These are phyloP conservation scores for Populus ilicifolia DNA, from an alignment of 345 rosid species.

Conservation along the genomic window DNA sequence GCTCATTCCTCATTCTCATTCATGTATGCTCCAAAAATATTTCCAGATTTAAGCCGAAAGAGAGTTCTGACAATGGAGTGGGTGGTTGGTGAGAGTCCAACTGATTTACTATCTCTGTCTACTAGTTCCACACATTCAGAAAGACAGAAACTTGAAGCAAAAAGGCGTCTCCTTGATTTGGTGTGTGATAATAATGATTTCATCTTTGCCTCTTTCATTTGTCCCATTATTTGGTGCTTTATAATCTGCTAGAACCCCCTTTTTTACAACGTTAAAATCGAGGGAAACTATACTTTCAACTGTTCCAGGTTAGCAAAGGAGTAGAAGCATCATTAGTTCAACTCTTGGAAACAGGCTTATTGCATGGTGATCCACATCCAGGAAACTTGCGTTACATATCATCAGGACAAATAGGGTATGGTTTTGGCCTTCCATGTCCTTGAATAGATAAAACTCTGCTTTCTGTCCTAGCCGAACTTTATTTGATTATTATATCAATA, in stretches of 20 bases:
- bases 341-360: constrained; percentile 87
- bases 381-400: constrained; percentile 84
- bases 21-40: constrained; percentile 70
- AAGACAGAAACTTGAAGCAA: constrained; percentile 59
- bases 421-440: constrained; percentile 11
- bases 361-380: constrained; percentile 98
- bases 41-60: constrained; percentile 56
- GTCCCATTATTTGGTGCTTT: not conserved
- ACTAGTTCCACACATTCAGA: constrained; percentile 42
- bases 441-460: constrained; percentile 5
- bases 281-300: not conserved
- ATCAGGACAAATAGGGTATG: constrained; percentile 84
- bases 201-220: not conserved
- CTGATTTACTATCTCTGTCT: constrained; percentile 52
- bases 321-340: constrained; percentile 89
- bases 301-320: constrained; percentile 77
- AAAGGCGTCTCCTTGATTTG: constrained; percentile 71
- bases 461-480: constrained; percentile 15
- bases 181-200: constrained; percentile 29
- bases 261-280: not conserved
- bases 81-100: constrained; percentile 88
- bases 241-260: not conserved
- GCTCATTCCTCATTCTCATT: constrained; percentile 60
- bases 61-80: constrained; percentile 96
- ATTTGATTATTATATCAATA: not conserved